A percentile compares a stretch with the other conserved stretches of the same genome.
phyloP scores from a whole-genome alignment of 23 red algal genomes.

The Gracilaria caudata region DNA sequence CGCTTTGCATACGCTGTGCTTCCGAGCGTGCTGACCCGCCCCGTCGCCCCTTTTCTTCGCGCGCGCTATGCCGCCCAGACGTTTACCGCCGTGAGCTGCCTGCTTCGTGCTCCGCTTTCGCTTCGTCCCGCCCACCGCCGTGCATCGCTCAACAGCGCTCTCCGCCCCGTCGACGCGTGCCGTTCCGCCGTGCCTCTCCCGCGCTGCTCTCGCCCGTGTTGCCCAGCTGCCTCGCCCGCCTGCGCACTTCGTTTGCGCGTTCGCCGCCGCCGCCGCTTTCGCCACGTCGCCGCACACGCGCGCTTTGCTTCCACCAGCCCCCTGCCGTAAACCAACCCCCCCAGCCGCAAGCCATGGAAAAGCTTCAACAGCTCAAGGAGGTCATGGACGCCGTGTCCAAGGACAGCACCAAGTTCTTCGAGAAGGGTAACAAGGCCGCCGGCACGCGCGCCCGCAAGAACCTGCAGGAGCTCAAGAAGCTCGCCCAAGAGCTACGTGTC shows the following conservation, averaged over 20 bases:
- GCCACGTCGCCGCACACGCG: background rate
- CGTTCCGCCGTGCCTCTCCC: background rate
- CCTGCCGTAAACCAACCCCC: background rate
- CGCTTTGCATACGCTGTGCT: background rate
- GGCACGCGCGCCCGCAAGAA: constrained; percentile 85
- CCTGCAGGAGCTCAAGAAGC: constrained; percentile 86
- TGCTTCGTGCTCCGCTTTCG: constrained; percentile 1
- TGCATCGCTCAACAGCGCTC: background rate
- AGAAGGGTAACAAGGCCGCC: constrained; percentile 92
- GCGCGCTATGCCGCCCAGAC: background rate
- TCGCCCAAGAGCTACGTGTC: constrained; percentile 87
- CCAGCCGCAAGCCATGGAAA: constrained; percentile 66
- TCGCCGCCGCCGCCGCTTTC: background rate
- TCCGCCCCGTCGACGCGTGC: background rate
- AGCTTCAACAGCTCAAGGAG: constrained; percentile 71
- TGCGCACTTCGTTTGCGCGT: background rate
- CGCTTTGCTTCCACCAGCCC: no score
- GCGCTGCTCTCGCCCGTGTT: background rate
- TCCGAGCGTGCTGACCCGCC: background rate
- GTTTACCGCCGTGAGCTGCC: background rate
- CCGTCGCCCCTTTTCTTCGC: background rate
- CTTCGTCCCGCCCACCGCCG: background rate
- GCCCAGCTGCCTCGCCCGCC: background rate
- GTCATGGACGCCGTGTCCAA: constrained; percentile 81
- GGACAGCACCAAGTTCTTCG: constrained; percentile 91